phyloP scores from a whole-genome alignment of 2,329 filamentous ascomycete species.

The Helicocarpus griseus region DNA sequence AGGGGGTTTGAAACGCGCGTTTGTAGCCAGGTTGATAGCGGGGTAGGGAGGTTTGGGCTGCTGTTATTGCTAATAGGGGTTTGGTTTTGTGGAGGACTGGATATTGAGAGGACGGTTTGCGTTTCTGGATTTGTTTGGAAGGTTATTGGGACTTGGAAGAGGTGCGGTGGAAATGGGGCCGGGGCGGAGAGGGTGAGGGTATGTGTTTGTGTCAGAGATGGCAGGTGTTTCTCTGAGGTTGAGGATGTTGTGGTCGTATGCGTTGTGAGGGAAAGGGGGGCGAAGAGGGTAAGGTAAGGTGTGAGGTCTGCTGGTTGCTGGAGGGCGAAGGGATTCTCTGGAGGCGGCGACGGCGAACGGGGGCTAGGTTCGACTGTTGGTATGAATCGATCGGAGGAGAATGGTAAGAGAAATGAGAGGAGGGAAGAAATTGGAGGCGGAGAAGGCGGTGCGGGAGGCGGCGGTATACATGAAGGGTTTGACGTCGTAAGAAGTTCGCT shows the following conservation, averaged over 20 bases:
- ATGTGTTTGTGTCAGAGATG: slow-evolving; percentile 23
- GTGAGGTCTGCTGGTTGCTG: slow-evolving; percentile 46
- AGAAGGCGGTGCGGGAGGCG: slow-evolving; percentile 14
- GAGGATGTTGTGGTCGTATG: slow-evolving; percentile 16
- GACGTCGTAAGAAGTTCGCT: slow-evolving; percentile 22
- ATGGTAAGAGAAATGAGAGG: slow-evolving; percentile 33
- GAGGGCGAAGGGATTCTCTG: slow-evolving; percentile 58
- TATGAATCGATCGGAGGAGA: slow-evolving; percentile 17
- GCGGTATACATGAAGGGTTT: slow-evolving; percentile 18
- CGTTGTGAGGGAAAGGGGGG: slow-evolving; percentile 48
- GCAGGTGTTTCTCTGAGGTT: slow-evolving; percentile 10
- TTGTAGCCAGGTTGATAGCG: slow-evolving; percentile 27
- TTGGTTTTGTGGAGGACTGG: slow-evolving; percentile 15
- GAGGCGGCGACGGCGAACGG: slow-evolving; percentile 28
- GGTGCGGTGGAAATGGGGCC: slow-evolving; percentile 24
- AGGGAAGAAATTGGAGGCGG: slow-evolving; percentile 25
- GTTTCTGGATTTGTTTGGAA: slow-evolving; percentile 28
- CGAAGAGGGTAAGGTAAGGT: slow-evolving; percentile 62
- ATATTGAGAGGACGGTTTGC: slow-evolving; percentile 25
- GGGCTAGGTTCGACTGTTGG: slow-evolving; percentile 12
- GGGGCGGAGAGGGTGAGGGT: slow-evolving; percentile 27
- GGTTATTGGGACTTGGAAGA: slow-evolving; percentile 25
- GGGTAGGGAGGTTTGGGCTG: slow-evolving; percentile 15
- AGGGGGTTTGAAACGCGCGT: slow-evolving; percentile 26
- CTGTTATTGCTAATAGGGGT: slow-evolving; percentile 8